A percentile compares a stretch with the other conserved stretches of the same genome.
phyloP scores from a whole-genome alignment of 2,329 filamentous ascomycete species.

The Aspergillus novoparasiticus region DNA sequence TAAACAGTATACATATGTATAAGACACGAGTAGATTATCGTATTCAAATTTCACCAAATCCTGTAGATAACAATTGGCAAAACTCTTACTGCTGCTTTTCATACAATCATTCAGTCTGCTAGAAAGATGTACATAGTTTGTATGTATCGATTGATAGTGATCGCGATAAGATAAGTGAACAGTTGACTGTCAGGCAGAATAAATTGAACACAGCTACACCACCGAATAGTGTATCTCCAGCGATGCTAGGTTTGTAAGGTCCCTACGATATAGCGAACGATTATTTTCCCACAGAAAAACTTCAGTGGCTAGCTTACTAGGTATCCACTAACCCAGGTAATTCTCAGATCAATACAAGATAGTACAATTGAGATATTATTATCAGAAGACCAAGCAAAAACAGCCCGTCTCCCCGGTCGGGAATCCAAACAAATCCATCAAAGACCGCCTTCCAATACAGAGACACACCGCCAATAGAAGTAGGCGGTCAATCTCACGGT shows the following conservation, averaged over 20 bases:
- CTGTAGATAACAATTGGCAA: no score
- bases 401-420: neutral
- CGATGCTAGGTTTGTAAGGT: neutral
- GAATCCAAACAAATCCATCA: neutral
- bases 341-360: neutral
- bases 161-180: no score
- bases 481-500: neutral
- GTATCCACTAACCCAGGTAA: neutral
- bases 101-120: no score
- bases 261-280: neutral
- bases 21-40: neutral
- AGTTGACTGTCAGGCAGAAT: neutral
- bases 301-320: no score
- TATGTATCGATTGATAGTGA: no score
- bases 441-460: neutral
- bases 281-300: neutral
- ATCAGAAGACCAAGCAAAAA: neutral
- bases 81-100: no score
- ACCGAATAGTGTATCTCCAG: neutral
- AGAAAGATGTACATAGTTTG: no score
- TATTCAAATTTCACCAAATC: neutral
- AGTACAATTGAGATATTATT: neutral
- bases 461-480: neutral
- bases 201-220: neutral
- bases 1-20: neutral